Conservation (phyloP, 352 stramenopile genomes). For the Globisporangium uncinulatum region DNA sequence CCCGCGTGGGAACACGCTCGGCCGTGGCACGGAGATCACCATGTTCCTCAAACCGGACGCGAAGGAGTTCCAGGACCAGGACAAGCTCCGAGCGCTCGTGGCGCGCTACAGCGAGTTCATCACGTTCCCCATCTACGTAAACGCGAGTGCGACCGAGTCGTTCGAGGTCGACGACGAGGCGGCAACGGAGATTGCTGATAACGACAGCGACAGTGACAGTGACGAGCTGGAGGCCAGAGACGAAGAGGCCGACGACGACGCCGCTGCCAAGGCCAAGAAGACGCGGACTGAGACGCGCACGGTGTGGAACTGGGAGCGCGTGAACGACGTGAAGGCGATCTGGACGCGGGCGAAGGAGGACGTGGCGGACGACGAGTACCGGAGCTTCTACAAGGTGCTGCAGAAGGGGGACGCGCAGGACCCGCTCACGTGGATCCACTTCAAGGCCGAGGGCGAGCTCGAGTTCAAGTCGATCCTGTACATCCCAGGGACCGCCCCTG, state of each 20-base stretch:
- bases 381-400: conserved; percentile 99
- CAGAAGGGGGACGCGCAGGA: conserved; percentile 98
- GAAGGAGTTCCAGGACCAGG: conserved; percentile 98
- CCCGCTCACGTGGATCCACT: conserved; percentile 96
- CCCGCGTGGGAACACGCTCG: conserved; percentile 83
- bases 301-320: conserved; percentile 98
- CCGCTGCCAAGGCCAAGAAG: conserved; percentile 91
- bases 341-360: conserved; percentile 99
- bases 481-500: conserved; percentile 97
- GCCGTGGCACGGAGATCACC: conserved; percentile 92
- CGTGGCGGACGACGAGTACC: conserved; percentile 99
- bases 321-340: conserved; percentile 99
- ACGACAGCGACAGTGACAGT: conserved; percentile 46
- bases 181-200: conserved; percentile 40
- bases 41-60: conserved; percentile 98
- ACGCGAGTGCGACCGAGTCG: conserved; percentile 89
- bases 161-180: conserved; percentile 86
- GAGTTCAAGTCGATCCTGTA: conserved; percentile 99
- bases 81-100: conserved; percentile 95
- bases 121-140: conserved; percentile 98
- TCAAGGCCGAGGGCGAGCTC: conserved; percentile 98
- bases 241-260: conserved; percentile 92
- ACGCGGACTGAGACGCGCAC: conserved; percentile 98
- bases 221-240: conserved; percentile 37
- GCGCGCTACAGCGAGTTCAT: conserved; percentile 99